These are phyloP conservation scores for Austroboletus eburneus DNA, from an alignment of 768 basidiomycete genomes.

Conservation along the genomic window DNA sequence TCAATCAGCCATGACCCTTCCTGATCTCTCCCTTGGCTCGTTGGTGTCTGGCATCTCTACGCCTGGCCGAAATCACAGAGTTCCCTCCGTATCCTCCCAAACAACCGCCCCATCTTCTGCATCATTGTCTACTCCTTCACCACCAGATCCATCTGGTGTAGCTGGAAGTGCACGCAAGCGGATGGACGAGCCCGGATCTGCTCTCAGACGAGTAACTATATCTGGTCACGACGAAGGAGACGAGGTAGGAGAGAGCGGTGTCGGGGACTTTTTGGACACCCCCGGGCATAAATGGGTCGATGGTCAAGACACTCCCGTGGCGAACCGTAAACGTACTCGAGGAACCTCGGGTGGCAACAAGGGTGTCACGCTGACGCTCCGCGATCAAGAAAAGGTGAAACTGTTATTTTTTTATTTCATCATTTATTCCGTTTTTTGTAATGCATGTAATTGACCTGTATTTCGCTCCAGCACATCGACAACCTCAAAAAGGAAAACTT, in stretches of 20 bases:
- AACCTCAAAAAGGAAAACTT: conserved; percentile 97
- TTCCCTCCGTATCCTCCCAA: conserved; percentile 48
- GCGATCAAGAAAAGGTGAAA: conserved; percentile 92
- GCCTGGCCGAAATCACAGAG: conserved; percentile 41
- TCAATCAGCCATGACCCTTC: conserved; percentile 38
- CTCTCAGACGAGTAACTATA: conserved; percentile 37
- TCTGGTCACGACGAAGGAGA: conserved; percentile 34
- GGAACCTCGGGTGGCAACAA: conserved; percentile 27
- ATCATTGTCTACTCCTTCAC: conserved; percentile 47
- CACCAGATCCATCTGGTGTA: conserved; percentile 28
- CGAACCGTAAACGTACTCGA: conserved; percentile 43
- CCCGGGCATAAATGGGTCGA: conserved; percentile 52
- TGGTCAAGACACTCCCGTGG: conserved; percentile 47
- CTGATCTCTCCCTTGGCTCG: conserved; percentile 61
- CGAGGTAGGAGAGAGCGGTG: conserved; percentile 37
- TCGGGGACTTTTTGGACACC: conserved; percentile 49
- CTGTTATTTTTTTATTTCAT: neutral
- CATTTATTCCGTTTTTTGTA: neutral
- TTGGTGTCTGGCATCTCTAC: conserved; percentile 51
- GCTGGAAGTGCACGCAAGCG: conserved; percentile 34
- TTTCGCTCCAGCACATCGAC: conserved; percentile 76
- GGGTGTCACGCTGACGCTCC: conserved; percentile 63
- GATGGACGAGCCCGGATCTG: conserved; percentile 36
- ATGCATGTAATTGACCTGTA: neutral
- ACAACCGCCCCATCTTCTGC: conserved; percentile 52